Conservation (phyloP, 352 stramenopile genomes). For the Pythium sp. region DNA sequence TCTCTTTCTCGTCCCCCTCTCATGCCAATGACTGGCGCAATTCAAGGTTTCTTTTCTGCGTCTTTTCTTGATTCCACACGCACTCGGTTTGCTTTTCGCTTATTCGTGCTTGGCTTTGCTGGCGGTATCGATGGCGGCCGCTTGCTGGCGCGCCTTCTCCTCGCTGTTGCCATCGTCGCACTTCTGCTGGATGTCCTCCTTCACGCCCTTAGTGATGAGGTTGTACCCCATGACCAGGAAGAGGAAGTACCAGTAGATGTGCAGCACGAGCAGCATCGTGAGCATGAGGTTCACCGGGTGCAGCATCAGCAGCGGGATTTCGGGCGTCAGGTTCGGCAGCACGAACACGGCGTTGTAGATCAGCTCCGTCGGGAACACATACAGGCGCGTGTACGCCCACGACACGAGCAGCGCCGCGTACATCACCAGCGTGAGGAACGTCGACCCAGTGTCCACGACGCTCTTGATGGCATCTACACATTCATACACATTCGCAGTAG, state of each 20-base stretch:
- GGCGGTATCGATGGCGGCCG: not conserved
- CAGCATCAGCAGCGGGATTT: conserved; percentile 30
- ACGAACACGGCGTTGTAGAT: conserved; percentile 33
- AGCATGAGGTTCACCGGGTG: conserved; percentile 37
- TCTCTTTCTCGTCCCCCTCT: not conserved
- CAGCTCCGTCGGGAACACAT: conserved; percentile 34
- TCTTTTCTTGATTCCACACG: not conserved
- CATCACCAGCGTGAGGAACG: conserved; percentile 30
- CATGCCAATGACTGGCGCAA: not conserved
- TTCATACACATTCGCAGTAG: not conserved
- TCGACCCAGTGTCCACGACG: conserved; percentile 51
- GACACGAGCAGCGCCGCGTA: conserved; percentile 34
- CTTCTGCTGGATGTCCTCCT: conserved; percentile 44
- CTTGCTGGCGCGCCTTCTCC: not conserved
- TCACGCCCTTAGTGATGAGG: conserved; percentile 35
- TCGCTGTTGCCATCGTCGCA: conserved; percentile 14
- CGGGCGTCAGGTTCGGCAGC: conserved; percentile 25
- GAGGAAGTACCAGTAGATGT: conserved; percentile 42
- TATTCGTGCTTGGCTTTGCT: conserved; percentile 17
- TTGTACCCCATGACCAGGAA: conserved; percentile 51
- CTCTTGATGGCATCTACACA: conserved; percentile 61
- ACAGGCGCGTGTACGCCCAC: conserved; percentile 38
- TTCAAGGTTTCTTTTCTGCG: not conserved
- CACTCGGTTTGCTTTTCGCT: not conserved
- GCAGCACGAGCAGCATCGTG: conserved; percentile 35